Evolutionary conservation across 495 filamentous ascomycete species (phyloP), one percentile per base, ranked within the genome.

Genomic region (Annulohypoxylon bovei): DNA sequence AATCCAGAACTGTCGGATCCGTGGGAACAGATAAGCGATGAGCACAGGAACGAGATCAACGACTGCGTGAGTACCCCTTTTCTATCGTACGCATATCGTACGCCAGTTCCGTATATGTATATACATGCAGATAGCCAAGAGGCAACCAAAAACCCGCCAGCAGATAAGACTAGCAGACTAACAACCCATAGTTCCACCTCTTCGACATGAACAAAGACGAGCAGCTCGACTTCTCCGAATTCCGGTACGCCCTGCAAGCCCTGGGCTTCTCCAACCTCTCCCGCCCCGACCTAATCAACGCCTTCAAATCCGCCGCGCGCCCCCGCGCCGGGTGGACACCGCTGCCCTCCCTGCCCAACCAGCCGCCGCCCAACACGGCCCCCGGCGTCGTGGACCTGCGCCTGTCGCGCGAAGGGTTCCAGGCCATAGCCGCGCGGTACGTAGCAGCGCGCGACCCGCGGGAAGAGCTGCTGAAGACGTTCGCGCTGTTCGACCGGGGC

Each of bases 201-300:
- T 98, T 98, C 84, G 95, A 98, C 80, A 91, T 97, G 64, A 95
- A 98, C 86, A 94, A 95, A 81, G 94, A 98, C 83, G 86, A 88
- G 56, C 87, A 92, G 73, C 93, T 98, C 70, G 94, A 97, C 80
- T 98, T 97, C 88, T 94, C 97, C 80, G 95, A 98, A 80, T 92
- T 98, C 78, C 94, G 95, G 83, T 96, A 98, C 83, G 93, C 95
- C 65, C 93, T 98, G 77, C 95, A 96, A 82, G 95, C 95, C 6
- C 89, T 98, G 14, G 95, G 95, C 71, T 98, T 98, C 86, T 94
- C 93, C 58, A 87, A 68, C 68, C 47, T 93, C 44, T 87, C 91
- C 27, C 96, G 96, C 81, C 79, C 88, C 71, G 93, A 96, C 75
- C 91, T 97, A 55, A 87, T 93, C 72, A 79, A 82, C 49, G 86